Conservation (phyloP, 2,329 filamentous ascomycete genomes). For the Paracoccidioides lutzii region DNA sequence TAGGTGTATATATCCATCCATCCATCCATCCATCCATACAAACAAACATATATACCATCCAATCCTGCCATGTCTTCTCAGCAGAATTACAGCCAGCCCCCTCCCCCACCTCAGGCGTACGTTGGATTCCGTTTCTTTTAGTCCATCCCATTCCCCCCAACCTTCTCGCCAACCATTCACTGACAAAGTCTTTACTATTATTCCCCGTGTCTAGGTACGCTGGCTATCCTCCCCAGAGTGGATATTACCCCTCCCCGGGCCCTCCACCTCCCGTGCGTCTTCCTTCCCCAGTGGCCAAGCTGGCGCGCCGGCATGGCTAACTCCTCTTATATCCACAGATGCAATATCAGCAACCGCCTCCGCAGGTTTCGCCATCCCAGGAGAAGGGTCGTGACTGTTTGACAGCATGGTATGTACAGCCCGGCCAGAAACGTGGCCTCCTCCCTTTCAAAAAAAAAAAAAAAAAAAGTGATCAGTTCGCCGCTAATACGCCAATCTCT, state of each 20-base stretch:
- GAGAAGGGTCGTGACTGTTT: constrained; percentile 41
- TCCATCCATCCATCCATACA: too few relatives aligned
- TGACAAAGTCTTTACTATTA: background rate
- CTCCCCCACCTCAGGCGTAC: constrained; percentile 12
- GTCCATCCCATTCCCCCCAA: background rate
- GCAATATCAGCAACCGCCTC: constrained; percentile 40
- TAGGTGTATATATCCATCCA: too few relatives aligned
- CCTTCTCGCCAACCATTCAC: background rate
- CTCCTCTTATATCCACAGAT: constrained; percentile 21
- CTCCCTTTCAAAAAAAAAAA: constrained; percentile 7
- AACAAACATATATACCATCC: too few relatives aligned
- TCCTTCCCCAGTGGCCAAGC: background rate
- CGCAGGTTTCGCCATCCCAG: constrained; percentile 17
- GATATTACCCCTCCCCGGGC: constrained; percentile 21
- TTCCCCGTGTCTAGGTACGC: background rate
- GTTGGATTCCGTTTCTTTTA: background rate
- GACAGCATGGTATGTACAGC: constrained; percentile 37
- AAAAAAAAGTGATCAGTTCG: too few relatives aligned
- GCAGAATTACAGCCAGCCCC: constrained; percentile 23
- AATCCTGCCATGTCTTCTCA: constrained; percentile 34
- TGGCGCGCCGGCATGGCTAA: too few relatives aligned
- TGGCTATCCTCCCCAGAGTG: constrained; percentile 15
- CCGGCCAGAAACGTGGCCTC: too few relatives aligned
- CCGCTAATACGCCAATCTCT: too few relatives aligned
- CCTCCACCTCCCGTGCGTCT: constrained; percentile 13